A percentile compares a stretch with the other conserved stretches of the same genome.
phyloP scores from a whole-genome alignment of 2,329 filamentous ascomycete species.

The Tolypocladium album region DNA sequence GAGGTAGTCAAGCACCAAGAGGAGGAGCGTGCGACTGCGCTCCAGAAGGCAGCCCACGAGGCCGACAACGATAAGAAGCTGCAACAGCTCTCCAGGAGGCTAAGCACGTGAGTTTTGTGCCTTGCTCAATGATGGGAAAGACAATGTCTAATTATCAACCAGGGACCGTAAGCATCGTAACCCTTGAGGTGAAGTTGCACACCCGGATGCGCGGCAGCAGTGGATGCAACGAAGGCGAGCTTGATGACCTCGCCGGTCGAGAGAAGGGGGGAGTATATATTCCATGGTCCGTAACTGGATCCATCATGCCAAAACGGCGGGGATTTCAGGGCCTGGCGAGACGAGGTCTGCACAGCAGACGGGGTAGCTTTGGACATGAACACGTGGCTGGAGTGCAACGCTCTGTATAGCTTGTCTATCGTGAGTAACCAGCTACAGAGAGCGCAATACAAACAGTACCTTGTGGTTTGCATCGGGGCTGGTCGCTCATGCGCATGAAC shows the following conservation, averaged over 20 bases:
- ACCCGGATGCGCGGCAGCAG: background rate
- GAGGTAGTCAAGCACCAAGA: conserved; percentile 79
- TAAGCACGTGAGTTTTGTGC: conserved; percentile 67
- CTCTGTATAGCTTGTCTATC: background rate
- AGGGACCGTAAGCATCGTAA: conserved; percentile 21
- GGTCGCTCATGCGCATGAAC: background rate
- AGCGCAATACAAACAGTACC: background rate
- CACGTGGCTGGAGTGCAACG: background rate
- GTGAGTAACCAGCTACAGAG: background rate
- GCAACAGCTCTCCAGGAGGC: conserved; percentile 75
- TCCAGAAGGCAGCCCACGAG: conserved; percentile 77
- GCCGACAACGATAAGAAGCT: conserved; percentile 87
- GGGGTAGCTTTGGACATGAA: background rate
- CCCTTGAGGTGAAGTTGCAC: background rate
- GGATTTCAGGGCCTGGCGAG: background rate
- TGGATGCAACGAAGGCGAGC: background rate
- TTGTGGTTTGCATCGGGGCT: background rate
- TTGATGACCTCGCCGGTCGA: background rate
- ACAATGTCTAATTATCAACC: background rate
- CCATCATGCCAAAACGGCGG: background rate
- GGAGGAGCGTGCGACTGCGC: conserved; percentile 68
- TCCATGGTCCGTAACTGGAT: background rate
- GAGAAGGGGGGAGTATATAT: background rate
- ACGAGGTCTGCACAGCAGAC: background rate
- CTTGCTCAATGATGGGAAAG: background rate